Percentiles rank a stretch among this genome's conserved stretches.
Evolutionary conservation across 1,284 basidiomycete species (phyloP).

Genomic region (Phenoliferia sp.): DNA sequence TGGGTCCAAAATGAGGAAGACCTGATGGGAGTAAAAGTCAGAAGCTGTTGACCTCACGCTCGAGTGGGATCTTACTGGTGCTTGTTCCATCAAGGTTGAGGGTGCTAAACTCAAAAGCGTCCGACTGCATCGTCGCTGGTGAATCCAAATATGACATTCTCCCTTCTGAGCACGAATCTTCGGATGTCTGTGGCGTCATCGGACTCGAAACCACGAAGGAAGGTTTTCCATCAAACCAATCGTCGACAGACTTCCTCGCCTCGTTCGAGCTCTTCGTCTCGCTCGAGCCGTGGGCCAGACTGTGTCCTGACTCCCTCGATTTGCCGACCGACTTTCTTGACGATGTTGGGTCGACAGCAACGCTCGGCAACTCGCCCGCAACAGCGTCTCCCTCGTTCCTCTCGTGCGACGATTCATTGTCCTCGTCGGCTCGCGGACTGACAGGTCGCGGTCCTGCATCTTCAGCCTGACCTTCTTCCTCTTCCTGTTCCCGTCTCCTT

Average conservation of each 20-base stretch:
- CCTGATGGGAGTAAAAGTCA: background rate
- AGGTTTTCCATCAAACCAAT: background rate
- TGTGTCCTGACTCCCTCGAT: too few species aligned
- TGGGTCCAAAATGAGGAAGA: background rate
- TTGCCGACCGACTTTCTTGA: background rate
- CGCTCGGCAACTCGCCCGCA: too few species aligned
- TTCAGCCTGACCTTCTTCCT: too few species aligned
- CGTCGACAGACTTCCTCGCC: background rate
- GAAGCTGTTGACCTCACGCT: too few species aligned
- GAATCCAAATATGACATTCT: background rate
- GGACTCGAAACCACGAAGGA: constrained; percentile 3
- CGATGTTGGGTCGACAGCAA: too few species aligned
- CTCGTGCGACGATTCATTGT: background rate
- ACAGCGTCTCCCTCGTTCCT: background rate
- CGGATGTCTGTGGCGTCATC: constrained; percentile 17
- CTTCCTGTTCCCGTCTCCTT: background rate
- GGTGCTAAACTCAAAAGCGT: constrained; percentile 29
- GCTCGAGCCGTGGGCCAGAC: background rate
- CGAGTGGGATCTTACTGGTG: too few species aligned
- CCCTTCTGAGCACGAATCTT: background rate
- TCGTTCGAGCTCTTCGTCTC: background rate
- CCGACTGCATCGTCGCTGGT: constrained; percentile 18
- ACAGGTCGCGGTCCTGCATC: too few species aligned
- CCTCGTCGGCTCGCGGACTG: background rate
- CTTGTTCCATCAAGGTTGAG: too few species aligned